Evolutionary conservation across 192 early-diverging fungal species (phyloP).

Genomic region (Coemansia sp.): DNA sequence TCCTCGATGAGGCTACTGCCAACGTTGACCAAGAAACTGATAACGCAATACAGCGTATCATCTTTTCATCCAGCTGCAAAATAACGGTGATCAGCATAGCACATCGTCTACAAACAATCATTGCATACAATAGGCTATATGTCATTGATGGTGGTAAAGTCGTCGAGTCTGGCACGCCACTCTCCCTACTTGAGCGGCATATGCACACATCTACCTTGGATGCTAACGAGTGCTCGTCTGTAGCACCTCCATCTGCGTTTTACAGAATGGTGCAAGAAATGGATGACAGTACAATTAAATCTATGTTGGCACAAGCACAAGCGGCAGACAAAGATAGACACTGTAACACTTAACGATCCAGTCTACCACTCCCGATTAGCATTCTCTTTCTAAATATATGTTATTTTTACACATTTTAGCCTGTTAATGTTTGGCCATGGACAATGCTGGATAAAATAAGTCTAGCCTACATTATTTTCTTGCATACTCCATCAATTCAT

Average conservation of each 20-base stretch:
- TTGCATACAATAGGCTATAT: conserved; percentile 61
- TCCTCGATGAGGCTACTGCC: conserved; percentile 80
- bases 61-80: conserved; percentile 34
- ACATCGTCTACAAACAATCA: conserved; percentile 73
- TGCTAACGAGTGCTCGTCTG: not conserved
- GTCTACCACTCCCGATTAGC: too few species aligned
- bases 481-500: too few species aligned
- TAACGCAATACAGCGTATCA: conserved; percentile 65
- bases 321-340: not conserved
- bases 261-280: conserved; percentile 28
- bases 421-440: too few species aligned
- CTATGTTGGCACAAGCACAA: conserved; percentile 18
- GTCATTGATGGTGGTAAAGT: conserved; percentile 55
- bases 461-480: too few species aligned
- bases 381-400: too few species aligned
- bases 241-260: conserved; percentile 10
- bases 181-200: conserved; percentile 26
- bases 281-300: conserved; percentile 12
- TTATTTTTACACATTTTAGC: too few species aligned
- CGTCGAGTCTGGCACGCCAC: conserved; percentile 40
- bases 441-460: too few species aligned
- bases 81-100: conserved; percentile 69
- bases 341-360: too few species aligned
- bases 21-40: conserved; percentile 67
- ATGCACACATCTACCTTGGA: not conserved